phyloP scores from a whole-genome alignment of 352 stramenopile genomes.

The Peronospora tabacina region DNA sequence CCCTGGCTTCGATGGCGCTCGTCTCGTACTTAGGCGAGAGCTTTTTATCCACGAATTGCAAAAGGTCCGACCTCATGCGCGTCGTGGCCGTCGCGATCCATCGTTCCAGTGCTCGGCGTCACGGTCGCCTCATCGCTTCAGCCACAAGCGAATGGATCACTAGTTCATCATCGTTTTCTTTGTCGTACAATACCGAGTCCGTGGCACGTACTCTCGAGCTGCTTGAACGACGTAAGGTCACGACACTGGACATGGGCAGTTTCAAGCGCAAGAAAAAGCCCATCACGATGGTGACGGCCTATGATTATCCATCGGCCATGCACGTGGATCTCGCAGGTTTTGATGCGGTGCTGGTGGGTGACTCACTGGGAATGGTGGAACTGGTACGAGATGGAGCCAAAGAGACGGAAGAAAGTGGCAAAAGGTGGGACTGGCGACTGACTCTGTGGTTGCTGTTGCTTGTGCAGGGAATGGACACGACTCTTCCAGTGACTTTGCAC shows the following conservation, averaged over 20 bases:
- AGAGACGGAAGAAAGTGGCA: not conserved
- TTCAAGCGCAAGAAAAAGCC: slow-evolving; percentile 92
- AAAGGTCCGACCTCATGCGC: slow-evolving; percentile 8
- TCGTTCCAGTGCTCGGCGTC: slow-evolving; percentile 4
- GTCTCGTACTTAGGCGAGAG: not conserved
- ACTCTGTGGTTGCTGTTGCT: slow-evolving; percentile 7
- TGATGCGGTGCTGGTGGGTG: slow-evolving; percentile 95
- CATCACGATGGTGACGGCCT: slow-evolving; percentile 99
- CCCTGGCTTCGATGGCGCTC: too few species aligned
- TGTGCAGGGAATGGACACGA: slow-evolving; percentile 76
- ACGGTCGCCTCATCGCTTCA: not conserved
- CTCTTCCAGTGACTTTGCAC: slow-evolving; percentile 93
- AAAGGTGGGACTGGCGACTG: not conserved
- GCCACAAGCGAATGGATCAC: slow-evolving; percentile 8
- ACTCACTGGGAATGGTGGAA: slow-evolving; percentile 98
- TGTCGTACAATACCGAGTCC: slow-evolving; percentile 39
- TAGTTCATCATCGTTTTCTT: slow-evolving; percentile 9
- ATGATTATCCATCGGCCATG: slow-evolving; percentile 95
- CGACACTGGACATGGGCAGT: slow-evolving; percentile 75
- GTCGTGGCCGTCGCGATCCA: slow-evolving; percentile 3
- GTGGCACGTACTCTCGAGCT: slow-evolving; percentile 73
- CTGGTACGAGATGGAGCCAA: slow-evolving; percentile 64
- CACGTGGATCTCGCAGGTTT: slow-evolving; percentile 97
- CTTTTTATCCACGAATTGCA: not conserved
- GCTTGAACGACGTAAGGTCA: slow-evolving; percentile 79